Evolutionary conservation across 176 grass and related monocot genomes (phyloP).

Genomic region (Poa annua): DNA sequence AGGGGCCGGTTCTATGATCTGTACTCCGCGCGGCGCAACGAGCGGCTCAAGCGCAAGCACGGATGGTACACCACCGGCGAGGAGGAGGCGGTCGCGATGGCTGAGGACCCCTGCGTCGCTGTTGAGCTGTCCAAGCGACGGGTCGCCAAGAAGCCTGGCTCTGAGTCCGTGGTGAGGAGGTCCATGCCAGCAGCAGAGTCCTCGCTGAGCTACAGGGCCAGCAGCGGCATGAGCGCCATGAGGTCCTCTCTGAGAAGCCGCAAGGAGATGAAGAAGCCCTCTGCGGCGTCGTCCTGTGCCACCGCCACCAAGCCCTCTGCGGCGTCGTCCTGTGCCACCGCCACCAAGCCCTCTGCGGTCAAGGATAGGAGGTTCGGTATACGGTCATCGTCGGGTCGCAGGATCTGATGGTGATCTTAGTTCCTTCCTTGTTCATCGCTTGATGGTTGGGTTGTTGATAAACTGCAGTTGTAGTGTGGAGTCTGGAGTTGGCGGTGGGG

Average conservation of each 20-base stretch:
- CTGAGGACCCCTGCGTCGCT: slow-evolving; percentile 71
- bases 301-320: neutral
- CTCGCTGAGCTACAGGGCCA: slow-evolving; percentile 30
- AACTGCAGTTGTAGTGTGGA: too few relatives aligned
- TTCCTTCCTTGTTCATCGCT: too few relatives aligned
- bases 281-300: slow-evolving; percentile 28
- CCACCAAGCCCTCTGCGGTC: neutral
- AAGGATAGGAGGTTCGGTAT: slow-evolving; percentile 43
- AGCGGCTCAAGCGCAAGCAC: slow-evolving; percentile 81
- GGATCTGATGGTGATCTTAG: slow-evolving; percentile 32
- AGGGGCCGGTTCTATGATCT: slow-evolving; percentile 79
- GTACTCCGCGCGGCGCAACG: slow-evolving; percentile 82
- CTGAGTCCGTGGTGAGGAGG: slow-evolving; percentile 56
- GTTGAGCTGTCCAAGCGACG: slow-evolving; percentile 71
- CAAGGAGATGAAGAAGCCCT: slow-evolving; percentile 79
- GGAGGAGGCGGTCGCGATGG: slow-evolving; percentile 48
- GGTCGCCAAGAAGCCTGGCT: slow-evolving; percentile 50
- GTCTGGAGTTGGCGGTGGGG: too few relatives aligned
- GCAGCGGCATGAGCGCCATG: neutral
- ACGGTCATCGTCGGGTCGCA: slow-evolving; percentile 33
- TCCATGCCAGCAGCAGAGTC: slow-evolving; percentile 49
- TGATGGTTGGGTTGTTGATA: too few relatives aligned
- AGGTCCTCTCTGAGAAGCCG: slow-evolving; percentile 67
- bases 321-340: neutral
- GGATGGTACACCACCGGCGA: slow-evolving; percentile 51